phyloP scores from a whole-genome alignment of 2,329 filamentous ascomycete species.

The Colletotrichum somersetense region DNA sequence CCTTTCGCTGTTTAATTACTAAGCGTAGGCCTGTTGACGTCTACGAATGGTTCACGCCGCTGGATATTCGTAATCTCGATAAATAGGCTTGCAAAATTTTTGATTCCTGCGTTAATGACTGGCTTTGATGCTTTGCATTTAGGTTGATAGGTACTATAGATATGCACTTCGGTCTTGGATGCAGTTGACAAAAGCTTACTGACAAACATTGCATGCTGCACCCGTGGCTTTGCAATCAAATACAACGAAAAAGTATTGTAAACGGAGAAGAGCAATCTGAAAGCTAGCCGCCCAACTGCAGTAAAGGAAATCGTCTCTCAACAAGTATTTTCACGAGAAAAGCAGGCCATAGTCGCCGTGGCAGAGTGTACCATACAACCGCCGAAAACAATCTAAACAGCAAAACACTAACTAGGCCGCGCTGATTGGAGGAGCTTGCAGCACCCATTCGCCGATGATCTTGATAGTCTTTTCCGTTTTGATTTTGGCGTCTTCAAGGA shows the following conservation, averaged over 20 bases:
- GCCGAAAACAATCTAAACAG: not conserved
- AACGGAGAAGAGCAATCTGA: no score
- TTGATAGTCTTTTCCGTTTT: constrained; percentile 47
- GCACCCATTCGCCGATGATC: constrained; percentile 48
- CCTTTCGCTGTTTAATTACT: no score
- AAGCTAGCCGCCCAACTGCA: not conserved
- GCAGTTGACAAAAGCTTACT: not conserved
- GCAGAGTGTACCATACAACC: not conserved
- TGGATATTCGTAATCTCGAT: no score
- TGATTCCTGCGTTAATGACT: not conserved
- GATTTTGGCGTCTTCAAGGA: constrained; percentile 45
- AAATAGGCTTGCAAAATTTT: not conserved
- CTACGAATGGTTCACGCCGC: no score
- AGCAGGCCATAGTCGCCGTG: not conserved
- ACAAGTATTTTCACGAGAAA: not conserved
- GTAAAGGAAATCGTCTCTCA: not conserved
- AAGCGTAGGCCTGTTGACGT: no score
- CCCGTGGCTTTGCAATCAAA: not conserved
- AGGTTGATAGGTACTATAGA: not conserved
- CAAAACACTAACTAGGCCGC: not conserved
- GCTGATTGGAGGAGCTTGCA: constrained; percentile 30
- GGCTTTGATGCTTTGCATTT: not conserved
- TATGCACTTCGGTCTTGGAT: not conserved
- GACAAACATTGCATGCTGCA: not conserved
- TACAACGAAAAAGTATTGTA: not conserved